Evolutionary conservation across 129 eudicot genomes (phyloP), one percentile per base, ranked within the genome.

Genomic region (Chrysanthemum lavandulifolium): DNA sequence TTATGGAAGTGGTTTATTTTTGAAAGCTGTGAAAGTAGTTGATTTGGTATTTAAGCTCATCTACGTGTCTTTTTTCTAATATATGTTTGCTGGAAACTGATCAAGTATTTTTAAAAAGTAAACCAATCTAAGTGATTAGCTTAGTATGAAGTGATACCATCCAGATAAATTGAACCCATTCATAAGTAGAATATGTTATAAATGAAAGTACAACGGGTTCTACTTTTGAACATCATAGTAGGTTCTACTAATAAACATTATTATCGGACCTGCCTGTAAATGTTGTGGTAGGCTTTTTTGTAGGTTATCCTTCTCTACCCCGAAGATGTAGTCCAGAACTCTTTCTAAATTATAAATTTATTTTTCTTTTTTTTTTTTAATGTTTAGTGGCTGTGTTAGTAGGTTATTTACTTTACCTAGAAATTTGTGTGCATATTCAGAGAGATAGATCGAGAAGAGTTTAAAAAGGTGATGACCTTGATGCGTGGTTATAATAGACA

Each of bases 401-500:
- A 33, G 40, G 49, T 50, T 3, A 2, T 14, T 51, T 51, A 13
- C 12, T 5, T 18, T 18, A 60, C 66, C 36, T 16, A 2, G 27
- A 36, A 49, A 5, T 48, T 69, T 69, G 14, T 6, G n/a, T 49
- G 25, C 10, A 61, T 59, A 54, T 55, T 76, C 64, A 91, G 97
- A 40, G 87, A 88, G 84, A 88, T 91, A 69, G 83, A 86, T 51
- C 74, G 80, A 61, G 87, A 86, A 33, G 97, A 91, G 76, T 91
- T 91, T 51, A 91, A 86, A 81, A 86, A 86, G 53, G 92, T 91
- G 75, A 91, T 91, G 96, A 81, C 85, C 27, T 76, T 88, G 72
- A 91, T 91, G 97, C 87, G 96, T 51, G 80, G 81, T 79, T 87
- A 88, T 45, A 84, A 88, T 67, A 88, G 97, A 83, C 97, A 91